phyloP scores from a whole-genome alignment of 2,329 filamentous ascomycete genomes.

The Triangularia setosa region DNA sequence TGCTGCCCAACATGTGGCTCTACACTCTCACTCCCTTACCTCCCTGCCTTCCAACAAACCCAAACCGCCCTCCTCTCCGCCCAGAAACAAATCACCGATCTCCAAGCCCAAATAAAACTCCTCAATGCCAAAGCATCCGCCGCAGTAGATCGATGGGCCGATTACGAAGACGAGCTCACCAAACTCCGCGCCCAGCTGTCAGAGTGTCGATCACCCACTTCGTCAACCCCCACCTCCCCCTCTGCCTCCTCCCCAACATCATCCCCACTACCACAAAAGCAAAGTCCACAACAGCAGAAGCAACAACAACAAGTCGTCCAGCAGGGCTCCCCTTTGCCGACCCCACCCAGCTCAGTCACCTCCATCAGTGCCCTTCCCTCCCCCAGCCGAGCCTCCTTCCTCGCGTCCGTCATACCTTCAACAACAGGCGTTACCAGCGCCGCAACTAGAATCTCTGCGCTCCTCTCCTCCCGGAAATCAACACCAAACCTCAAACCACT shows the following conservation, averaged over 20 bases:
- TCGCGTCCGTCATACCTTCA: conserved; percentile 29
- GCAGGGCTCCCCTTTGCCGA: conserved; percentile 16
- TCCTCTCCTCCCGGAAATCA: conserved; percentile 45
- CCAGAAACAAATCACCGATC: conserved; percentile 60
- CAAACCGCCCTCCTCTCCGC: conserved; percentile 47
- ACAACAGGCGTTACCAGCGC: conserved; percentile 31
- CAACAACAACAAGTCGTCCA: conserved; percentile 26
- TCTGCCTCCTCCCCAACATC: background rate
- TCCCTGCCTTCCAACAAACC: conserved; percentile 31
- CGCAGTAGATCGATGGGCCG: conserved; percentile 62
- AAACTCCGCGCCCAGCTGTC: conserved; percentile 43
- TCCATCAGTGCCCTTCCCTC: conserved; percentile 26
- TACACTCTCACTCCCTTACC: conserved; percentile 29
- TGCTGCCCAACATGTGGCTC: conserved; percentile 52
- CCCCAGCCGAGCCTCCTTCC: conserved; percentile 42
- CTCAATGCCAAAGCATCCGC: conserved; percentile 60
- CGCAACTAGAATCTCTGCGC: conserved; percentile 41
- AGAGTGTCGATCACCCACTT: background rate
- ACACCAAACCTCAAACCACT: conserved; percentile 36
- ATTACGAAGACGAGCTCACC: conserved; percentile 76
- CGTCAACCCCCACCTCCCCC: conserved; percentile 3
- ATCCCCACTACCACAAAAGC: conserved; percentile 7
- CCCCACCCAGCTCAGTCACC: conserved; percentile 25
- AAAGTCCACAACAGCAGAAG: background rate
- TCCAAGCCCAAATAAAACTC: conserved; percentile 66